Percentiles rank a stretch among this genome's conserved stretches.
These are phyloP conservation scores for Amanita muscaria DNA, from an alignment of 768 basidiomycete genomes.

Conservation along the genomic window DNA sequence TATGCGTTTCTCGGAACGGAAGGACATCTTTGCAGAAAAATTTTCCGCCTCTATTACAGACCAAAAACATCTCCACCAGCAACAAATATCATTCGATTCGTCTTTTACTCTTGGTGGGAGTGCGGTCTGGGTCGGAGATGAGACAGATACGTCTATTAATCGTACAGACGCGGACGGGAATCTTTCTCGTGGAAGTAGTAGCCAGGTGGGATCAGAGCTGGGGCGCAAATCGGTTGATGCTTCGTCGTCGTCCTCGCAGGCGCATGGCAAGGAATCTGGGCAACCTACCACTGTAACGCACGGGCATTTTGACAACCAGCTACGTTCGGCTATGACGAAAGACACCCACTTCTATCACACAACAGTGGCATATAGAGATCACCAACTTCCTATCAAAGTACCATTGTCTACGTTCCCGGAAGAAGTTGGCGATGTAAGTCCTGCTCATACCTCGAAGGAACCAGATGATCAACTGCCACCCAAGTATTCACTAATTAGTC, in stretches of 20 bases:
- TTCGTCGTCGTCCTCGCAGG: slow-evolving; percentile 63
- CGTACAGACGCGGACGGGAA: slow-evolving; percentile 24
- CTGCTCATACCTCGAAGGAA: slow-evolving; percentile 4
- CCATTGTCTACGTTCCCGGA: slow-evolving; percentile 85
- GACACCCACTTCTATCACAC: slow-evolving; percentile 96
- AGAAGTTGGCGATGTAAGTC: slow-evolving; percentile 89
- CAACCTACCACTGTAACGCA: slow-evolving; percentile 32
- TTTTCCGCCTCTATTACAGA: slow-evolving; percentile 37
- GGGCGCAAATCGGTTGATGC: slow-evolving; percentile 64
- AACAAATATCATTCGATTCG: slow-evolving; percentile 57
- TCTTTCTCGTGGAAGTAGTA: too few species aligned
- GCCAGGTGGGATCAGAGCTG: slow-evolving; percentile 27
- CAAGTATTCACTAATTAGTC: slow-evolving; percentile 87
- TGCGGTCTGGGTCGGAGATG: slow-evolving; percentile 80
- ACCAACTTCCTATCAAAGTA: slow-evolving; percentile 83
- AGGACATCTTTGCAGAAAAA: slow-evolving; percentile 87
- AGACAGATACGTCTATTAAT: slow-evolving; percentile 39
- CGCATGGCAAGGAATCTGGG: slow-evolving; percentile 23
- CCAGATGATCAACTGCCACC: slow-evolving; percentile 1
- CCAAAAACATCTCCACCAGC: slow-evolving; percentile 17
- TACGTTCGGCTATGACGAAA: slow-evolving; percentile 46
- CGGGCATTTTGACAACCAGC: slow-evolving; percentile 36
- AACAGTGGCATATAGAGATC: slow-evolving; percentile 72
- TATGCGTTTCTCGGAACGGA: slow-evolving; percentile 83
- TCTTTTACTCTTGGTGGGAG: slow-evolving; percentile 75